Conservation (phyloP, 345 rosid species). For the Linum trigynum region DNA sequence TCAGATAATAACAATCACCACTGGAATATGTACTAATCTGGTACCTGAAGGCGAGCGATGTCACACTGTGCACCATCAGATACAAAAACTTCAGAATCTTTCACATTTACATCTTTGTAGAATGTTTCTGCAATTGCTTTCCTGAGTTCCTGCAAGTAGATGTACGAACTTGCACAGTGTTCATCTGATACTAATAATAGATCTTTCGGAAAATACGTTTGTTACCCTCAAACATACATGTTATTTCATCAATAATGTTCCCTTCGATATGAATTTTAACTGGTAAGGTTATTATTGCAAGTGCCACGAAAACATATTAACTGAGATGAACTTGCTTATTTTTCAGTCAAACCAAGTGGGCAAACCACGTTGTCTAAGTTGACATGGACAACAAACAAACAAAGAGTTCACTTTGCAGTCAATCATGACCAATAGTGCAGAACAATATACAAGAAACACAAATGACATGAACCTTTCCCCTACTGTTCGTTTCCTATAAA, state of each 20-base stretch:
- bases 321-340: too few species aligned
- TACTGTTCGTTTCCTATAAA: neutral
- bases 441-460: neutral
- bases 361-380: too few species aligned
- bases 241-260: too few species aligned
- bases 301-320: too few species aligned
- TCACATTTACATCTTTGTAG: constrained; percentile 34
- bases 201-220: too few species aligned
- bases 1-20: neutral
- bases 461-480: neutral
- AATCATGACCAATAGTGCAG: neutral
- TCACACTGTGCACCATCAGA: constrained; percentile 67
- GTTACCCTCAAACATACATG: too few species aligned
- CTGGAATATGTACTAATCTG: neutral
- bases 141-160: constrained; percentile 25
- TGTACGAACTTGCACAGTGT: neutral
- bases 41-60: constrained; percentile 55
- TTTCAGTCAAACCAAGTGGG: too few species aligned
- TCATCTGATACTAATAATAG: too few species aligned
- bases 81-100: constrained; percentile 44
- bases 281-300: too few species aligned
- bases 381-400: too few species aligned
- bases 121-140: constrained; percentile 47
- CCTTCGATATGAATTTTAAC: too few species aligned
- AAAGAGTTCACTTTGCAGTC: too few species aligned